Base-by-base conservation (phyloP, 768 basidiomycete genomes). In the Lactarius vividus region DNA sequence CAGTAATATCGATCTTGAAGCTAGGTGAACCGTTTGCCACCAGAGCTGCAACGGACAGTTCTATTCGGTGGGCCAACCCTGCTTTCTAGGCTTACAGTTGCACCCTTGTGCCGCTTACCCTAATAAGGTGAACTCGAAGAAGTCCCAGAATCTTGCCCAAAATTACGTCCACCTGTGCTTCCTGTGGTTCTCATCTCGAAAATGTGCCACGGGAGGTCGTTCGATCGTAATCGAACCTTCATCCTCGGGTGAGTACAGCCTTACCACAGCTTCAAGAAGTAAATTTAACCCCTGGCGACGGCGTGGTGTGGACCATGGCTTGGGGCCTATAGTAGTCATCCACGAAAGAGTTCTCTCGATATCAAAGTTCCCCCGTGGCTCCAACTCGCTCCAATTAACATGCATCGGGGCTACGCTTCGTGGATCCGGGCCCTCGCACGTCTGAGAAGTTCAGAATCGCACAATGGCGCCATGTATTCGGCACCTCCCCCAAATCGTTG, bases 401-500 rank as follows among this genome's bases (percentile, higher is more conserved):
- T 15, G 16, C 1, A 31, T 37, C 26, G 11, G 28, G 23, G n/a
- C 49, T 52, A 20, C 49, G 58, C 40, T 52, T 18, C 10, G 33
- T 31, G 9, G 33, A 8, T 31, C 39, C 15, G 57, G 52, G 33
- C 57, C 58, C 18, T 15, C 39, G n/a, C 23, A 18, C 33, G 40
- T 5, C 28, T 55, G 53, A 26, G 23, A 26, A 28, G 39, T 20
- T 42, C 9, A 20, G 18, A 55, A 16, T 16, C 16, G 23, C n/a
- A 31, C 55, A 18, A 54, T 54, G n/a, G 53, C 29, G n/a, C 39
- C 35, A 35, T 55, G 39, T 40, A 44, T 55, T 64, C 56, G 61
- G 61, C 46, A 2, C 56, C 20, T 56, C 31, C 31, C 49, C 31
- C 31, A 31, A 31, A 31, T 31, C 31, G 31, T 6, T 31, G 31